Percentiles rank a stretch among this genome's conserved stretches.
Evolutionary conservation across 2,329 filamentous ascomycete genomes (phyloP).

Genomic region (Reticulascus tulasneorum): DNA sequence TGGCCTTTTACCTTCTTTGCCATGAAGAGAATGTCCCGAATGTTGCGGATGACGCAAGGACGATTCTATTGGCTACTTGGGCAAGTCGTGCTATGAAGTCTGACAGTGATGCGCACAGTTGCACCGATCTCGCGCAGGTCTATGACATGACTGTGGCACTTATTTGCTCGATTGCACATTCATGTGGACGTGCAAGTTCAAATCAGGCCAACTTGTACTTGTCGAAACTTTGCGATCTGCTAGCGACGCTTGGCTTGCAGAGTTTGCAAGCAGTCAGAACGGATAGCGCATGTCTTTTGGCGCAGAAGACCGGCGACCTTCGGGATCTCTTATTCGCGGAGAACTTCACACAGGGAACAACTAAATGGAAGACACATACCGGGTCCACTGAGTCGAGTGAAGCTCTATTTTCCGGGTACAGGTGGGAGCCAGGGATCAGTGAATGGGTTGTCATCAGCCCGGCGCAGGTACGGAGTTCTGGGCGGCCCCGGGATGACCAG

Average conservation of each 20-base stretch:
- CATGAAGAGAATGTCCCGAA: not conserved
- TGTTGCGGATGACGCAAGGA: no score
- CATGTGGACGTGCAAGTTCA: slow-evolving; percentile 38
- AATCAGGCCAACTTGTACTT: slow-evolving; percentile 33
- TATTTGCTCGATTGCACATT: slow-evolving; percentile 42
- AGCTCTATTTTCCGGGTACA: slow-evolving; percentile 29
- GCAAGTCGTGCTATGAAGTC: no score
- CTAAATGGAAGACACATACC: not conserved
- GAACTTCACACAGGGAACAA: slow-evolving; percentile 14
- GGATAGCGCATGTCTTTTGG: slow-evolving; percentile 48
- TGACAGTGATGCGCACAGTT: no score
- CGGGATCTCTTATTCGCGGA: slow-evolving; percentile 53
- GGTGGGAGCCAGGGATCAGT: slow-evolving; percentile 37
- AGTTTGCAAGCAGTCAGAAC: slow-evolving; percentile 32
- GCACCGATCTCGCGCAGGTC: slow-evolving; percentile 11
- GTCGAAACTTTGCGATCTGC: slow-evolving; percentile 33
- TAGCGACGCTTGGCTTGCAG: slow-evolving; percentile 31
- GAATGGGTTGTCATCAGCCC: slow-evolving; percentile 29
- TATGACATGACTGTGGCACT: slow-evolving; percentile 33
- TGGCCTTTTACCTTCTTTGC: slow-evolving; percentile 6
- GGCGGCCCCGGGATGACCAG: not conserved
- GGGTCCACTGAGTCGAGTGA: not conserved
- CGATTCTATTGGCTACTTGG: not conserved
- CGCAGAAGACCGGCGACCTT: slow-evolving; percentile 48
- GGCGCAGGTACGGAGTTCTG: not conserved